Conservation (phyloP, 139 green algal genomes). For the Chlorella sp. region DNA sequence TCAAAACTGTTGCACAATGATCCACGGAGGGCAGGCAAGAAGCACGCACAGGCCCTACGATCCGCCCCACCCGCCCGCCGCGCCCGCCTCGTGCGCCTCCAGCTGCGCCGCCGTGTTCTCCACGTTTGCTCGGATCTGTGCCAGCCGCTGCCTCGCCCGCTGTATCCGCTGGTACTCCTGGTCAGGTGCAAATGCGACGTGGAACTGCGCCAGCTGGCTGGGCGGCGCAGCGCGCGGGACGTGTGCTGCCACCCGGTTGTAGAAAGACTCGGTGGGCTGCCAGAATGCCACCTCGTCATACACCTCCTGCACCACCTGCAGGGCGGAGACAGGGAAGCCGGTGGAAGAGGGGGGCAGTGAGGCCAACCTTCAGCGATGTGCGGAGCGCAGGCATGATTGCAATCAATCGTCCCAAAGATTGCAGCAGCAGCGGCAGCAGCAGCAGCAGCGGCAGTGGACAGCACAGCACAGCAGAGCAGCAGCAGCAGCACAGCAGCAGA, state of each 20-base stretch:
- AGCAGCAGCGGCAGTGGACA: no score
- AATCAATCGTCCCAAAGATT: no score
- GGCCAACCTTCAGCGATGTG: no score
- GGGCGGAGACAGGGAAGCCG: background rate
- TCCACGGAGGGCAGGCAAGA: background rate
- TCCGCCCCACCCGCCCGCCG: background rate
- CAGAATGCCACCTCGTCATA: constrained; percentile 95
- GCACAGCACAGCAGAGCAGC: no score
- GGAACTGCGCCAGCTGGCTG: constrained; percentile 49
- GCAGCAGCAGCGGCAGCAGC: background rate
- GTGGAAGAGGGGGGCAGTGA: no score
- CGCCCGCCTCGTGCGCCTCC: constrained; percentile 34
- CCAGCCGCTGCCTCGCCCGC: constrained; percentile 56
- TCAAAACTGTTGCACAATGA: background rate
- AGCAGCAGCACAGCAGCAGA: background rate
- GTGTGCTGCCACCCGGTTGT: constrained; percentile 55
- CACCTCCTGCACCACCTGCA: constrained; percentile 67
- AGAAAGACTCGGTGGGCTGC: constrained; percentile 84
- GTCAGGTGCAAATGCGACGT: constrained; percentile 29
- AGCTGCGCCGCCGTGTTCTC: constrained; percentile 49
- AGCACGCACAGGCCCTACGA: background rate
- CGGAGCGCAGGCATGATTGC: no score
- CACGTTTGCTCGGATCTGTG: constrained; percentile 53
- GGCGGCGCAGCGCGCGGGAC: constrained; percentile 16
- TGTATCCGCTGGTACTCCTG: constrained; percentile 52